phyloP scores from a whole-genome alignment of 1,284 basidiomycete genomes.

The Ganoderma lingzhi region DNA sequence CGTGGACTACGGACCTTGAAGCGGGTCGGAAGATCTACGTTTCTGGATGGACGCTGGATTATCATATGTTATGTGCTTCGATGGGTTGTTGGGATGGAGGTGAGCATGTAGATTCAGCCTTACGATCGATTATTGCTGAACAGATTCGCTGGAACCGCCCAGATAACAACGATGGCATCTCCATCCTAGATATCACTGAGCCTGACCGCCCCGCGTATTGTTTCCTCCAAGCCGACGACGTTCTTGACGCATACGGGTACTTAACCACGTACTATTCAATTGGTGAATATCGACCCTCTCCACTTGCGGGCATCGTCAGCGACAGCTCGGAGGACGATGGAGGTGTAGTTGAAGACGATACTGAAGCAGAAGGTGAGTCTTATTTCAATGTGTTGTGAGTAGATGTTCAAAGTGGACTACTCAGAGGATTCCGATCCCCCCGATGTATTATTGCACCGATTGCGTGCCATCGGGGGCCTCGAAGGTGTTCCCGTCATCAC shows the following conservation, averaged over 20 bases:
- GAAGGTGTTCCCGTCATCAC: background rate
- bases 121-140: background rate
- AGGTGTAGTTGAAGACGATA: background rate
- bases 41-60: conserved; percentile 11
- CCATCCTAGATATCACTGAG: conserved; percentile 51
- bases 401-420: background rate
- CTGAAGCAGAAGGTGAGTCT: background rate
- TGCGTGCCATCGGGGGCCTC: background rate
- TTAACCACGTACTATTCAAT: conserved; percentile 38
- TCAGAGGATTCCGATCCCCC: background rate
- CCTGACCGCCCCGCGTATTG: conserved; percentile 45
- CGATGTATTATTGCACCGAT: background rate
- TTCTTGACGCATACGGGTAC: conserved; percentile 43
- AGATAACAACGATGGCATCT: conserved; percentile 53
- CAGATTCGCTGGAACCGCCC: background rate
- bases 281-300: background rate
- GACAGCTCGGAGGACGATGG: no score
- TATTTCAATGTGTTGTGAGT: background rate
- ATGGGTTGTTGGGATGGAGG: conserved; percentile 42
- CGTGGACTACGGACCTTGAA: conserved; percentile 29
- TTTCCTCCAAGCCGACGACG: conserved; percentile 37
- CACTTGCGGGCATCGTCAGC: background rate
- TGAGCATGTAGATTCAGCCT: conserved; percentile 23
- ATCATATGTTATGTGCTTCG: conserved; percentile 25
- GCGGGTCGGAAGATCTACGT: background rate